These are phyloP conservation scores for Brettanomyces custersianus DNA, from an alignment of 805 yeast species.

Conservation along the genomic window DNA sequence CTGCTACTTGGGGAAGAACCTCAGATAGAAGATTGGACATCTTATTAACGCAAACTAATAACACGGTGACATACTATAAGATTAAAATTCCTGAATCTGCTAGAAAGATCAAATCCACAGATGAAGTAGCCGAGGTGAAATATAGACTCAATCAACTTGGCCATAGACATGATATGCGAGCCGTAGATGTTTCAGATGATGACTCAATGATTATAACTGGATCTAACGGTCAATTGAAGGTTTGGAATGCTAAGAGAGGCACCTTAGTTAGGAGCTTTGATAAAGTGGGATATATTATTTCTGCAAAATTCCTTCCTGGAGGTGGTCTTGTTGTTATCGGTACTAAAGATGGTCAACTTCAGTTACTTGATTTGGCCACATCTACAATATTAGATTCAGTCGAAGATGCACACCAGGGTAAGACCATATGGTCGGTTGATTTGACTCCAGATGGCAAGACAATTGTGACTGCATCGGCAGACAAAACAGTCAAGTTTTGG, in stretches of 20 bases:
- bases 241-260: slow-evolving; percentile 73
- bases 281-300: slow-evolving; percentile 72
- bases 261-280: slow-evolving; percentile 81
- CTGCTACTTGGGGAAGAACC: slow-evolving; percentile 54
- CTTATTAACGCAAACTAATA: slow-evolving; percentile 58
- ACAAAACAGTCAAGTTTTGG: slow-evolving; percentile 87
- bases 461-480: slow-evolving; percentile 89
- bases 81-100: slow-evolving; percentile 48
- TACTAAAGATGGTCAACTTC: slow-evolving; percentile 77
- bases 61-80: slow-evolving; percentile 63
- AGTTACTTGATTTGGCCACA: slow-evolving; percentile 77
- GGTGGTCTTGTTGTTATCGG: slow-evolving; percentile 83
- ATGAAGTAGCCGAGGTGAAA: slow-evolving; percentile 34
- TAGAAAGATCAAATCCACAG: slow-evolving; percentile 36
- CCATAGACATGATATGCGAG: slow-evolving; percentile 82
- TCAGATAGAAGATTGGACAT: slow-evolving; percentile 45
- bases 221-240: slow-evolving; percentile 78
- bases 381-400: slow-evolving; percentile 64
- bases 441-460: slow-evolving; percentile 77
- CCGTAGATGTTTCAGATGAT: slow-evolving; percentile 76
- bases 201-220: slow-evolving; percentile 78
- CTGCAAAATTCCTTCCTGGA: slow-evolving; percentile 82
- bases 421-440: slow-evolving; percentile 86
- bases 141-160: slow-evolving; percentile 69
- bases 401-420: slow-evolving; percentile 64